A percentile compares a stretch with the other conserved stretches of the same genome.
Conservation (phyloP, 2,329 filamentous ascomycete species). For the Parasarocladium wereldwijsianum region DNA sequence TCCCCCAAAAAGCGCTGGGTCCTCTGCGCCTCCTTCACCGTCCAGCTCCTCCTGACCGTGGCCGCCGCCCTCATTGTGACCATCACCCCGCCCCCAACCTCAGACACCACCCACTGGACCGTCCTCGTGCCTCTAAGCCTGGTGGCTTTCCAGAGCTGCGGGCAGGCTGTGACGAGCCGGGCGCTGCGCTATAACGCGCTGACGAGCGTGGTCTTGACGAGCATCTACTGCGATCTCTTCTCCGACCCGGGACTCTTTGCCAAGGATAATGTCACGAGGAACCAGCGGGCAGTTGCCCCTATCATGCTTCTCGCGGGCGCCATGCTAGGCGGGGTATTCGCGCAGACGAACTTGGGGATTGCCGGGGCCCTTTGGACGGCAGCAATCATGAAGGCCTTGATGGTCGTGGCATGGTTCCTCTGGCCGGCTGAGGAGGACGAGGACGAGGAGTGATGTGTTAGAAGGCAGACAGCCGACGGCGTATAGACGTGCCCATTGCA, state of each 20-base stretch:
- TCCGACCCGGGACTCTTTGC: conserved; percentile 41
- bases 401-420: conserved; percentile 42
- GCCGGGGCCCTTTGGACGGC: conserved; percentile 46
- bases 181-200: conserved; percentile 55
- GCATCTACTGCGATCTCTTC: conserved; percentile 69
- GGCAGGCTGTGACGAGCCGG: conserved; percentile 62
- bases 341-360: conserved; percentile 31
- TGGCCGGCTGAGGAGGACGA: conserved; percentile 35
- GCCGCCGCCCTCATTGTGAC: conserved; percentile 40
- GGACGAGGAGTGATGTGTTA: too few species aligned
- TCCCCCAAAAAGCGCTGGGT: conserved; percentile 50
- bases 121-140: conserved; percentile 53
- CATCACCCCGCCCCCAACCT: conserved; percentile 22
- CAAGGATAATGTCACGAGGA: conserved; percentile 30
- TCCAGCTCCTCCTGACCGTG: conserved; percentile 35
- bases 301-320: conserved; percentile 33
- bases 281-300: conserved; percentile 34
- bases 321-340: conserved; percentile 32
- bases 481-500: too few species aligned
- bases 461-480: too few species aligned
- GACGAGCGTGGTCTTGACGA: conserved; percentile 68
- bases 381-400: conserved; percentile 36
- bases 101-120: conserved; percentile 36
- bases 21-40: conserved; percentile 40
- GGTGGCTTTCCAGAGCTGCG: conserved; percentile 63